These are phyloP conservation scores for Fusarium illudens DNA, from an alignment of 2,329 filamentous ascomycete genomes.

Conservation along the genomic window DNA sequence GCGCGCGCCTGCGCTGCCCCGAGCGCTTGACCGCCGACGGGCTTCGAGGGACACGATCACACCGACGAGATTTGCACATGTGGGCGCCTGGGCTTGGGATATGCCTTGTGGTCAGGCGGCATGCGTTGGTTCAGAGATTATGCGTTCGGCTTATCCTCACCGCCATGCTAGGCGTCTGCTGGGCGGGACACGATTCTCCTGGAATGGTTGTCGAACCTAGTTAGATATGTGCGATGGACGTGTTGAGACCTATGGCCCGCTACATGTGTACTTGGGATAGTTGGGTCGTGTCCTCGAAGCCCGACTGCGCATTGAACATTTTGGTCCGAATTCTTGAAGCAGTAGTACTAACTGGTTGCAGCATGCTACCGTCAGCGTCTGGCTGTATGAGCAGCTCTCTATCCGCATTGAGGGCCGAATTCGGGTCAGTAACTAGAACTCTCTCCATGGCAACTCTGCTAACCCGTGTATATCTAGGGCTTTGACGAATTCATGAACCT, in stretches of 20 bases:
- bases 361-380: slow-evolving; percentile 88
- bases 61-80: not conserved
- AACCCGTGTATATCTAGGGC: slow-evolving; percentile 64
- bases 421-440: slow-evolving; percentile 67
- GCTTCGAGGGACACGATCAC: slow-evolving; percentile 23
- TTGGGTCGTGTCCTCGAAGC: slow-evolving; percentile 1
- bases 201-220: not conserved
- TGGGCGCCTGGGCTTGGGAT: not conserved
- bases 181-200: not conserved
- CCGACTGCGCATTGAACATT: not conserved
- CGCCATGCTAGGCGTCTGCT: not conserved
- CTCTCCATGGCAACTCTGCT: not conserved
- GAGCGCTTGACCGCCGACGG: slow-evolving; percentile 23
- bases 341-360: slow-evolving; percentile 49
- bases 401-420: slow-evolving; percentile 98
- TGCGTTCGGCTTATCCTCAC: not conserved
- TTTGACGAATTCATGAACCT: slow-evolving; percentile 99
- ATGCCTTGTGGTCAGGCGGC: not conserved
- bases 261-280: not conserved
- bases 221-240: not conserved
- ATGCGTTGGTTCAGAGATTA: not conserved
- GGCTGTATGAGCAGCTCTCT: slow-evolving; percentile 95
- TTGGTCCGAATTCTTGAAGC: not conserved
- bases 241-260: not conserved
- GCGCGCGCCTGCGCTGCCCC: not conserved